Evolutionary conservation across 768 basidiomycete species (phyloP), one percentile per base, ranked within the genome.

Genomic region (Cystobasidiopsis lactophilus): DNA sequence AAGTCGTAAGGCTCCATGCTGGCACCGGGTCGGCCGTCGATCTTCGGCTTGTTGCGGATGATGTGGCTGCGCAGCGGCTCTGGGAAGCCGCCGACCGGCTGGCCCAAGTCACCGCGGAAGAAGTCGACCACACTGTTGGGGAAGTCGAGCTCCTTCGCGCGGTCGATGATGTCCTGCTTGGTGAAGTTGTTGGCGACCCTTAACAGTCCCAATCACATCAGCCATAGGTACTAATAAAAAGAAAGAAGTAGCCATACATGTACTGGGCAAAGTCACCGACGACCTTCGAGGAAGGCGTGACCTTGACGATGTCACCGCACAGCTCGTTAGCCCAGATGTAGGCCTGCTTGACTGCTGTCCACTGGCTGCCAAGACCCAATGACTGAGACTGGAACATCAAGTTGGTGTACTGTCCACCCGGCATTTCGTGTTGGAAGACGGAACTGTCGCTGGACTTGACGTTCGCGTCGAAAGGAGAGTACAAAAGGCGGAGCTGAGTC

Each of bases 371-470:
- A 19, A 98, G 77, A 59, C 93, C 93, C 40, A 98, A 77, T 67
- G 96, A 91, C 26, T 85, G 73, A 59, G 93, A 88, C 78, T 98
- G 93, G 83, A 96, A 98, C 82, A 60, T 47, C 30, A 67, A 52
- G 65, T 70, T 69, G 59, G 68, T 69, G 65, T 70, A 60, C 66
- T 86, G 85, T 41, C 89, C 91, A 65, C 89, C 93, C 51, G 91
- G 91, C 93, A 98, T 96, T 70, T 93, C 89, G 69, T 95, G 91
- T 64, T 88, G 88, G 67, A 95, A 98, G 50, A 96, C 89, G 69
- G 85, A 86, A 18, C 83, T 72, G 60, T 96, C 93, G 50, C 86
- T 89, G 24, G 88, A 85, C 50, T 86, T 78, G 60, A 96, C 88
- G 64, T 93, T 93, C 52, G 93, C 93, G 67, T 96, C 93, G 72